Evolutionary conservation across 163 green algal genomes (phyloP), one percentile per base, ranked within the genome.

Genomic region (Scenedesmus sp.): DNA sequence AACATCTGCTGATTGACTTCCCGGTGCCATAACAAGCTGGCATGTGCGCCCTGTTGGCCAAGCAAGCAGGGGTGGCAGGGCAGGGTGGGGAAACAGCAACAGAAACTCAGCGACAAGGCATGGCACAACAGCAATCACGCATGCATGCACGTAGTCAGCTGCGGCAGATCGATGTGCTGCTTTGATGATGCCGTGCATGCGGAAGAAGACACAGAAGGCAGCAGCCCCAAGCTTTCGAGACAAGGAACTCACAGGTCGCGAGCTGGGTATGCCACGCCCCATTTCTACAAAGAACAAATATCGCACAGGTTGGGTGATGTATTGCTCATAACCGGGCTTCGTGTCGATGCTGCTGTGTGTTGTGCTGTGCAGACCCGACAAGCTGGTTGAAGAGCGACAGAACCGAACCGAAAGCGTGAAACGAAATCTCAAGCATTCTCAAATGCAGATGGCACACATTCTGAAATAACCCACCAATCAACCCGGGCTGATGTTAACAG

Each of bases 1-100:
- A 91, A 20, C 26, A 91, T 33, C 12, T 61, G 24, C 5, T 20
- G 33, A 18, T 91, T 91, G 79, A 87, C 20, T 43, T 87, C 78
- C 9, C 33, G 43, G 33, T 84, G 73, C 37, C 37, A 83, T 40
- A 76, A 18, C 3, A 76, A 76, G 30, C 65, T 76, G 26, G 79
- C 79, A 49, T 53, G 37, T 15, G 73, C 73, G 4, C 73, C 73
- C 40, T 46, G 73, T 83, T 13, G 15, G 16, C 13, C 13, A 76
- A 2, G 30, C 22, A 35, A 76, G 30, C 5, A 40, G 30, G 65
- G 65, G 30, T 76, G 6, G 65, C 30, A 40, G 6, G 9, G 30
- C 65, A 76, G 65, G 65, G 6, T 35, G 59, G 59, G 59, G 33
- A 5, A 72, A 24, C 59, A 72, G 59, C 22, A 35, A 24, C 24